phyloP scores from a whole-genome alignment of 2,329 filamentous ascomycete species.

The Claviceps sp. region DNA sequence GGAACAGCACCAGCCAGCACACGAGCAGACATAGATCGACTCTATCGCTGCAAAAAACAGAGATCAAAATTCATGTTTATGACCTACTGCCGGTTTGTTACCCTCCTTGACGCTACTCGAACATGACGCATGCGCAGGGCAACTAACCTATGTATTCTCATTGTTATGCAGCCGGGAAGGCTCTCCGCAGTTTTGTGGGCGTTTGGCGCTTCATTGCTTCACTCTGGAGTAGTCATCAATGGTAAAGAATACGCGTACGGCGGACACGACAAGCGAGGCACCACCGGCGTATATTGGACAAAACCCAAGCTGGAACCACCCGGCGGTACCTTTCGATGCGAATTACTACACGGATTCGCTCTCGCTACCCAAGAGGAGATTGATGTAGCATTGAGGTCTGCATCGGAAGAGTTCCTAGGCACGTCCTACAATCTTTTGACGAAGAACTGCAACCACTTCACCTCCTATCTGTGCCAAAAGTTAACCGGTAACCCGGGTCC shows the following conservation, averaged over 20 bases:
- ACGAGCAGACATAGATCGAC: slow-evolving; percentile 45
- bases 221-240: slow-evolving; percentile 72
- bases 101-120: background rate
- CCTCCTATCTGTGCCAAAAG: slow-evolving; percentile 58
- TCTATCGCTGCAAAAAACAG: slow-evolving; percentile 56
- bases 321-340: slow-evolving; percentile 61
- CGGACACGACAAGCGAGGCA: slow-evolving; percentile 55
- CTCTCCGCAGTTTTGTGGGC: slow-evolving; percentile 68
- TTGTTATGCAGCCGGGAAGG: slow-evolving; percentile 46
- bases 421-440: slow-evolving; percentile 70
- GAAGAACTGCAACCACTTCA: slow-evolving; percentile 84
- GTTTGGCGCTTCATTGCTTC: slow-evolving; percentile 62
- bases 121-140: background rate
- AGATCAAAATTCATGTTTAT: slow-evolving; percentile 66
- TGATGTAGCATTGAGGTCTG: slow-evolving; percentile 52
- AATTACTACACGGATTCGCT: slow-evolving; percentile 69
- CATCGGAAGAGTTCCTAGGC: slow-evolving; percentile 61
- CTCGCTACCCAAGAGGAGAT: slow-evolving; percentile 57
- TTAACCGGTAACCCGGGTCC: slow-evolving; percentile 60
- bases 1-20: slow-evolving; percentile 13
- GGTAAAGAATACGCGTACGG: slow-evolving; percentile 75
- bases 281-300: slow-evolving; percentile 77
- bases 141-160: background rate
- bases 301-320: slow-evolving; percentile 58
- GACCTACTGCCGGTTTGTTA: slow-evolving; percentile 55